Percentiles rank a stretch among this genome's conserved stretches.
Conservation (phyloP, 73 alveolate genomes). For the Paramecium sonneborni region DNA sequence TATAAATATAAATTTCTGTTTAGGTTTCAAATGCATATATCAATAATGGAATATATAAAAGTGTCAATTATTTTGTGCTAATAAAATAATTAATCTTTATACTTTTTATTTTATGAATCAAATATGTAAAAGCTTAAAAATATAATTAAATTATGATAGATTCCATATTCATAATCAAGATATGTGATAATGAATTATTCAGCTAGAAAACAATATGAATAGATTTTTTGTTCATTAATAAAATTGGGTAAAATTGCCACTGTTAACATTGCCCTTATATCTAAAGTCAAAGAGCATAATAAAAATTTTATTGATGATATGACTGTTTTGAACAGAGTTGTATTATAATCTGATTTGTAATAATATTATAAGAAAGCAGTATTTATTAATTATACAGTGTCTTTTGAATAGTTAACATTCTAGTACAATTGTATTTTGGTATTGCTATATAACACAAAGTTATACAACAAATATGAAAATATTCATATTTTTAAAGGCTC, state of each 20-base stretch:
- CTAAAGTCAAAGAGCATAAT: not conserved
- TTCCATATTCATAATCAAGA: not conserved
- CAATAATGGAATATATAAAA: not conserved
- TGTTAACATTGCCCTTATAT: not conserved
- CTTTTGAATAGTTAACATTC: constrained; percentile 38
- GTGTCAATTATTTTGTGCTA: constrained; percentile 32
- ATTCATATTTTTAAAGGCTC: constrained; percentile 17
- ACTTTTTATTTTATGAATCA: not conserved
- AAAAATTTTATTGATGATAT: not conserved
- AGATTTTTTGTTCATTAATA: not conserved
- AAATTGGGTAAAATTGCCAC: not conserved
- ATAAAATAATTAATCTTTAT: not conserved
- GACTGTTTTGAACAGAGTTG: not conserved
- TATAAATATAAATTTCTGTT: not conserved
- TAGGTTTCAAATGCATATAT: constrained; percentile 28
- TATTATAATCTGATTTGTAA: constrained; percentile 12
- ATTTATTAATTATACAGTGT: not conserved
- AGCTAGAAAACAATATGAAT: not conserved
- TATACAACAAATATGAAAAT: constrained; percentile 20
- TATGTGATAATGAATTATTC: not conserved
- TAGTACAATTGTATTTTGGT: constrained; percentile 22
- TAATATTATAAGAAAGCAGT: constrained; percentile 24
- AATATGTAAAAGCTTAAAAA: constrained; percentile 30
- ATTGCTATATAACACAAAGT: not conserved
- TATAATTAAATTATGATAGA: not conserved